Evolutionary conservation across 345 rosid species (phyloP), one percentile per base, ranked within the genome.

Genomic region (Erodium maritimum): DNA sequence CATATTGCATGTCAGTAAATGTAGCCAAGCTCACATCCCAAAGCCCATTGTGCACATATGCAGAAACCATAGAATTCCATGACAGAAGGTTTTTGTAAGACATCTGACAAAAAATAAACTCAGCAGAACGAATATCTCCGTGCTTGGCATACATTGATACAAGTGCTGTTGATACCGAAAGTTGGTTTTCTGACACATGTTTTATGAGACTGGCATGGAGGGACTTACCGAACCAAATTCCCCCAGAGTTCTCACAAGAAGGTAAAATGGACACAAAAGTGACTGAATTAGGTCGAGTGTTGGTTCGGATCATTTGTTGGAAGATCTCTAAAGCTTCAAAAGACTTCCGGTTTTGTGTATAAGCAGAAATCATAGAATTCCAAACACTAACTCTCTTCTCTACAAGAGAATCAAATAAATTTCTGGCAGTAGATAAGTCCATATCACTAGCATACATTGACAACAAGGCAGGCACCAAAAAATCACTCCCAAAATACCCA

Each of bases 41-140:
- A 50, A 71, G 51, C 50, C 67, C 71, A 19, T 76, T 81, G 50
- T 57, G 73, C 20, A 67, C 74, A 70, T 74, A 66, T 8, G 76
- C 78, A 61, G 83, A 74, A 60, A 79, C 67, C 61, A 74, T 48
- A 21, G 78, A 77, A 70, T 77, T 82, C 84, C 82, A 82, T 19
- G 73, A 63, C 57, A 70, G 58, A 60, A 70, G 53, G 48, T 58
- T 73, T 61, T 55, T 74, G 48, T 54, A 50, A 0, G 72, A 61
- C 68, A 73, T 74, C 17, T 56, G 61, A 56, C 65, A 23, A 21
- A 82, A 82, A 57, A 73, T 69, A 50, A 65, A 67, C 57, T 61
- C 54, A n/a, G 84, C 82, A 14, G 54, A 65, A 60, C 46, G 50
- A 65, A 74, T 65, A 19, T 65, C 54, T 53, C 67, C 69, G 61